Percentiles rank a stretch among this genome's conserved stretches.
phyloP scores from a whole-genome alignment of 352 stramenopile species.

The Globisporangium mamillatum region DNA sequence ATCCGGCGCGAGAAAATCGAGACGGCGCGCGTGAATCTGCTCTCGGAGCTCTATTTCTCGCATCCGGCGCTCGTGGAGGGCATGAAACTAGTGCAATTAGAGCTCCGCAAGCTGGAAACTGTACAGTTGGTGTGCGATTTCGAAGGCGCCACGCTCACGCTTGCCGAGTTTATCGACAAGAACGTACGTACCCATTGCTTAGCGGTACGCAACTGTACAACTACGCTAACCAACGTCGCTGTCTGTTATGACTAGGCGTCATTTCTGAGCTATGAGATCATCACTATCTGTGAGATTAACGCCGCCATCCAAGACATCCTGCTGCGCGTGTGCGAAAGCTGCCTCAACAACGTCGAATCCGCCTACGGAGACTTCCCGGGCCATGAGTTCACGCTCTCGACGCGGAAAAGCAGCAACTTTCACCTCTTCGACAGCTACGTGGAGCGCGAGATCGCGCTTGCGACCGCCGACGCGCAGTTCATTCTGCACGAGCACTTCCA shows the following conservation, averaged over 20 bases:
- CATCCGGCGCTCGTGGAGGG: constrained; percentile 31
- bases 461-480: constrained; percentile 48
- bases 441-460: constrained; percentile 44
- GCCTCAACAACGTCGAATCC: constrained; percentile 34
- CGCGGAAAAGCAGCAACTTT: constrained; percentile 58
- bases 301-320: constrained; percentile 36
- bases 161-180: constrained; percentile 29
- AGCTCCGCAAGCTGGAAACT: constrained; percentile 30
- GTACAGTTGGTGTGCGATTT: constrained; percentile 50
- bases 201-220: neutral
- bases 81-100: constrained; percentile 30
- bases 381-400: constrained; percentile 50
- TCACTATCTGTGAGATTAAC: constrained; percentile 30
- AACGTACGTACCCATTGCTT: constrained; percentile 28
- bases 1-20: constrained; percentile 42
- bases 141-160: constrained; percentile 26
- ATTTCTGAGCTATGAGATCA: constrained; percentile 16
- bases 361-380: constrained; percentile 42
- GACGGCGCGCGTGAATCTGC: constrained; percentile 33
- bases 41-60: constrained; percentile 52
- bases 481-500: constrained; percentile 56
- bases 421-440: constrained; percentile 56
- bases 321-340: constrained; percentile 30
- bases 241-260: neutral
- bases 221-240: neutral